phyloP scores from a whole-genome alignment of 1,139 yeast species.

The Kurtzmaniella quercitrusa region DNA sequence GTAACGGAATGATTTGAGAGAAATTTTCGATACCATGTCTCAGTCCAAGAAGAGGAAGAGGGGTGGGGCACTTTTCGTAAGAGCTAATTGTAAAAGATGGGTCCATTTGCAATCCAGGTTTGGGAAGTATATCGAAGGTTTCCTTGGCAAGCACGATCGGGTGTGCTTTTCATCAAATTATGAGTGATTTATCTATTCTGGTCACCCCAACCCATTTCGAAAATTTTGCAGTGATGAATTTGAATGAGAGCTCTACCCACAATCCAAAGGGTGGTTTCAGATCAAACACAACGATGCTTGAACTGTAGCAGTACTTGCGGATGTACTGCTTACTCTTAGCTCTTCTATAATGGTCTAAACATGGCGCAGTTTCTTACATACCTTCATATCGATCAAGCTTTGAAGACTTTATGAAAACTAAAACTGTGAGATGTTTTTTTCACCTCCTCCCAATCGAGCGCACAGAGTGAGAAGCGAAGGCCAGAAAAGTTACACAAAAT shows the following conservation, averaged over 20 bases:
- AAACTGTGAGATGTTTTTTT: conserved; percentile 8
- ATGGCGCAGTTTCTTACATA: conserved; percentile 18
- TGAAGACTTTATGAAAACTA: conserved; percentile 12
- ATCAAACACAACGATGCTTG: not conserved
- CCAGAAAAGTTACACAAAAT: conserved; percentile 3
- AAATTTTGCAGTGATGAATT: not conserved
- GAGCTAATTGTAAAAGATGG: too few species aligned
- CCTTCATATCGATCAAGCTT: conserved; percentile 34
- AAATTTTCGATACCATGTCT: not conserved
- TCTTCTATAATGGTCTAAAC: not conserved
- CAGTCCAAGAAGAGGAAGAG: not conserved
- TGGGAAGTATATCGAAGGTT: not conserved
- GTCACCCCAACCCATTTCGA: not conserved
- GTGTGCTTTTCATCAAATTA: not conserved
- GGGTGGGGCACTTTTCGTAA: too few species aligned
- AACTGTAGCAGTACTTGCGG: not conserved
- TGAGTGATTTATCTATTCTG: not conserved
- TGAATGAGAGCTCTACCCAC: not conserved
- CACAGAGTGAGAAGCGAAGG: not conserved
- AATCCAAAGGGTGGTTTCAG: too few species aligned
- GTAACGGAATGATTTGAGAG: conserved; percentile 1
- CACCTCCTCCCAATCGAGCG: conserved; percentile 3
- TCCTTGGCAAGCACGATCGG: not conserved
- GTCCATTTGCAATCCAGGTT: too few species aligned
- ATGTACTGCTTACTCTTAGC: not conserved